phyloP scores from a whole-genome alignment of 345 rosid genomes.

The Linum lewisii region DNA sequence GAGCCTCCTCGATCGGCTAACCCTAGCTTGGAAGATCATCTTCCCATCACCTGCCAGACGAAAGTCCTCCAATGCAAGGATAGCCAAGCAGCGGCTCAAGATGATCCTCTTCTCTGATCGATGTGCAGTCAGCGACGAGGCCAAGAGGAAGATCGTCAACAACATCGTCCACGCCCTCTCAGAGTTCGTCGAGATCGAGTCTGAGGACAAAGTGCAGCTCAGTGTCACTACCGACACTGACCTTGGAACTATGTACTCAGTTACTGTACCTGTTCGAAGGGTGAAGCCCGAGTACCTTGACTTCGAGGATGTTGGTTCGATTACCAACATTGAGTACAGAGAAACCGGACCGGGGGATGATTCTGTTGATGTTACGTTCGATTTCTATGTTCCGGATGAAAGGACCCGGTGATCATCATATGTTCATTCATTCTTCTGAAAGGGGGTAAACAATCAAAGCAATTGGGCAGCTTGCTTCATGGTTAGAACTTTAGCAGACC shows the following conservation, averaged over 20 bases:
- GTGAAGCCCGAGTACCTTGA: conserved; percentile 82
- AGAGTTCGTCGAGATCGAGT: conserved; percentile 94
- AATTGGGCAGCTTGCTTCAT: too few relatives aligned
- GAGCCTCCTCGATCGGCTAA: conserved; percentile 77
- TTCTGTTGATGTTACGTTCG: conserved; percentile 84
- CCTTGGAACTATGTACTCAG: conserved; percentile 87
- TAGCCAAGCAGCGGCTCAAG: conserved; percentile 89
- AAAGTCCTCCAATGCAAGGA: conserved; percentile 82
- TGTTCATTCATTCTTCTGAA: too few relatives aligned
- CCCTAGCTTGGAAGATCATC: conserved; percentile 83
- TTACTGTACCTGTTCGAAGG: conserved; percentile 83
- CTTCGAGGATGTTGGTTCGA: conserved; percentile 45
- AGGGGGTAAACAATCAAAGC: too few relatives aligned
- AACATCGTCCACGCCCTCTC: conserved; percentile 71
- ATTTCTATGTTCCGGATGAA: conserved; percentile 81
- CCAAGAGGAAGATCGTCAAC: conserved; percentile 72
- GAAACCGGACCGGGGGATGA: conserved; percentile 57
- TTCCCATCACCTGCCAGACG: conserved; percentile 67
- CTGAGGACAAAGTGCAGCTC: conserved; percentile 90
- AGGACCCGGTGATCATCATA: conserved; percentile 11
- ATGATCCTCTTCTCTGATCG: conserved; percentile 98
- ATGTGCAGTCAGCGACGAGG: conserved; percentile 92
- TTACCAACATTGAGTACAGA: conserved; percentile 67
- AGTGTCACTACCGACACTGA: conserved; percentile 76
- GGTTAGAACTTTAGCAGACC: too few relatives aligned